A percentile compares a stretch with the other conserved stretches of the same genome.
phyloP scores from a whole-genome alignment of 441 rosid genomes.

The Euphorbia schlechtendalii region DNA sequence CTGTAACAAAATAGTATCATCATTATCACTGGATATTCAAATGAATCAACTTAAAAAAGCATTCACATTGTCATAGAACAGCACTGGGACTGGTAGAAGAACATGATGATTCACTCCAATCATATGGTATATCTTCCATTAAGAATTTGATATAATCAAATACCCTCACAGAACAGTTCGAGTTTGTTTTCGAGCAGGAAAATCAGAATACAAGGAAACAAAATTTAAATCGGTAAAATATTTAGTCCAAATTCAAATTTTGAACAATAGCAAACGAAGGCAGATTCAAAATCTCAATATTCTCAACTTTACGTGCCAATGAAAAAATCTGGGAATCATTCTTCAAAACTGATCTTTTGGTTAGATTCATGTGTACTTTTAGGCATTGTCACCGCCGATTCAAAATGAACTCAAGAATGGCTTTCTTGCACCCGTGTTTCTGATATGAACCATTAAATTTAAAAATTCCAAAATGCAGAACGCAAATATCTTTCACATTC shows the following conservation, averaged over 20 bases:
- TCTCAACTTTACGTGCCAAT: neutral
- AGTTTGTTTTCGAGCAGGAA: neutral
- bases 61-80: conserved; percentile 2
- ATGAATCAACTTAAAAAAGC: conserved; percentile 2
- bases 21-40: conserved; percentile 3
- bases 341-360: conserved; percentile 2
- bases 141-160: neutral
- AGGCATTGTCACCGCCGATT: neutral
- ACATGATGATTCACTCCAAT: neutral
- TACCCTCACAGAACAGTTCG: neutral
- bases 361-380: neutral
- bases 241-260: neutral
- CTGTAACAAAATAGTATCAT: neutral
- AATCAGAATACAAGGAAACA: conserved; percentile 8
- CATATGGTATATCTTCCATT: neutral
- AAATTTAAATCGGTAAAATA: neutral
- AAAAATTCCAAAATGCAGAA: conserved; percentile 3
- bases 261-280: neutral
- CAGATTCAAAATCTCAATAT: neutral
- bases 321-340: neutral
- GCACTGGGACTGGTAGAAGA: neutral
- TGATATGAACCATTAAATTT: conserved; percentile 8
- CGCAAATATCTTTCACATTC: conserved; percentile 11
- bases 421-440: conserved; percentile 11
- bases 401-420: neutral